Evolutionary conservation across 116 monocot genomes (phyloP), one percentile per base, ranked within the genome.

Genomic region (Papilionanthe hybrid): DNA sequence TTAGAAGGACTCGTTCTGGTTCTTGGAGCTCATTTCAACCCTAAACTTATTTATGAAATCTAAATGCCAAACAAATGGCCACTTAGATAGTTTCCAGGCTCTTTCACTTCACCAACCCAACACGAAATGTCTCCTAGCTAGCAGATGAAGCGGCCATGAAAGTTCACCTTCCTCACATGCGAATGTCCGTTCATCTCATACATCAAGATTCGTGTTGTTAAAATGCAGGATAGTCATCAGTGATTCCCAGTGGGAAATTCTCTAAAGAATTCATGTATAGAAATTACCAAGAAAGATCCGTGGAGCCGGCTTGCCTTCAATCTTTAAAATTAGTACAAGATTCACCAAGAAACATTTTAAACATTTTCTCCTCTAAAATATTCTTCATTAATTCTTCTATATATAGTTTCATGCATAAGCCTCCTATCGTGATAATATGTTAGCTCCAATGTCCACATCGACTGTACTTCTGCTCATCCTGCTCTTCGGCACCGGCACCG

Each of bases 341-440:
- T 68, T 57, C 20, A 22, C 28, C 15, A n/a, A 13, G 30, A 69
- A 69, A 37, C 69, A 69, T 69, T 69, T 69, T 69, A 69, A 69
- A 32, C 69, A 12, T 37, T 69, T 69, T 29, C 68, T 28, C 29
- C 32, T 37, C 18, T 5, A 18, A 12, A 69, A 27, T 9, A 23
- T 5, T 5, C 37, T 69, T 25, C 10, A 69, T 30, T 5, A 5
- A 32, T 15, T 13, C 4, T 27, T 27, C 66, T 25, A 45, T 45
- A 45, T 10, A 23, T 66, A 29, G 17, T 69, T 37, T 69, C 32
- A 25, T 60, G 4, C 15, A 69, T 12, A 65, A 60, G 29, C 10
- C 68, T 12, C 30, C 0, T 68, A 9, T 22, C 0, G 29, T 30
- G 4, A 12, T 9, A 13, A 4, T 30, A 30, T 30, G 30, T 30